Evolutionary conservation across 495 filamentous ascomycete genomes (phyloP), one percentile per base, ranked within the genome.

Genomic region (Platismatia glauca): DNA sequence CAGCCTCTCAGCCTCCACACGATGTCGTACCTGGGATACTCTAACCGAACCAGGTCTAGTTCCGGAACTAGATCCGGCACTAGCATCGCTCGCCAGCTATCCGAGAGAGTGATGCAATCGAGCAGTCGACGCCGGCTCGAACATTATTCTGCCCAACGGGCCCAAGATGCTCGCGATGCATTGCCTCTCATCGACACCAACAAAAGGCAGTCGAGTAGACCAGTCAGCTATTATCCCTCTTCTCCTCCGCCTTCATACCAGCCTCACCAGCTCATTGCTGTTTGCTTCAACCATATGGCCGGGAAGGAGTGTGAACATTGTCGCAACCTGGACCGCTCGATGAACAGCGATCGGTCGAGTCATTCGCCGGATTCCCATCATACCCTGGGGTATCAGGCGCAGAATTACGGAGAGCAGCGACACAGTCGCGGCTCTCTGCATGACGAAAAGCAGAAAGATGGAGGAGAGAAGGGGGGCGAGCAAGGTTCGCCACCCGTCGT

Each of bases 401-500:
- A 41, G 29, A n/a, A 24, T 24, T 8, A 27, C 11, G 15, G 34
- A 50, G 38, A 34, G 16, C 35, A 37, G 35, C 64, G 55, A 29
- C 34, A 59, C 31, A 63, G 61, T 4, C 44, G 15, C 18, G 27
- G 9, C 2, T 37, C 29, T 15, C 48, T 27, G 13, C 13, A 43
- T 18, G 56, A 58, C 12, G 66, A 62, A 55, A 44, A 37, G 29
- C 33, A 13, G 11, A 22, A 46, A 12, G 57, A 67, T 64, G 66
- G 56, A 4, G 64, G 57, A 15, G 66, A 70, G 13, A 71, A 72
- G 58, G 67, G 62, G 33, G 68, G 57, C 5, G 60, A 73, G 18
- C 46, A 69, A 58, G 64, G 67, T 24, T 72, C 75, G 9, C 74
- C 72, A 2, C 64, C 71, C n/a, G 69, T 77, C 1, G 79, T 83